Evolutionary conservation across 768 basidiomycete species (phyloP).

Genomic region (Tubosaeta brunneosetosa): DNA sequence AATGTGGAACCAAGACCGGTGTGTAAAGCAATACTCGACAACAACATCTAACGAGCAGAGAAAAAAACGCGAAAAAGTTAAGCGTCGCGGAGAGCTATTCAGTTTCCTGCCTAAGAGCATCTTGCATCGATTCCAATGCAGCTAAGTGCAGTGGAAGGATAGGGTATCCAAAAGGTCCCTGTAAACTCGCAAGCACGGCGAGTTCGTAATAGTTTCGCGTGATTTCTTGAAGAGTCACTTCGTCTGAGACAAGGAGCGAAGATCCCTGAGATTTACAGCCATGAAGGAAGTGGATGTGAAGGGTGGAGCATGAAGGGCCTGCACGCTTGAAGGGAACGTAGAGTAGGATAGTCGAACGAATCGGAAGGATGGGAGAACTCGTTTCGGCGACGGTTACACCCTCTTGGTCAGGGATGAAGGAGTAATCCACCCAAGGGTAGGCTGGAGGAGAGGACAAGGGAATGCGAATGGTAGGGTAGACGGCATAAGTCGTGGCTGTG

Average conservation of each 20-base stretch:
- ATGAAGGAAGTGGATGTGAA: conserved; percentile 60
- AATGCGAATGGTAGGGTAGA: conserved; percentile 41
- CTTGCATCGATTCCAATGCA: conserved; percentile 60
- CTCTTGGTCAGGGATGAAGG: conserved; percentile 33
- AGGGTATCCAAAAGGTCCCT: conserved; percentile 44
- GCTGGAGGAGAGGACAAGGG: conserved; percentile 39
- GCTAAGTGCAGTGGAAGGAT: conserved; percentile 70
- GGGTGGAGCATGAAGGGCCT: conserved; percentile 41
- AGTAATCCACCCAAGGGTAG: conserved; percentile 21
- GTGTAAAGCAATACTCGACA: conserved; percentile 9
- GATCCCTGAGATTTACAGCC: conserved; percentile 41
- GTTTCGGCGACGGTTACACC: conserved; percentile 23
- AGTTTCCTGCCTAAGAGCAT: conserved; percentile 31
- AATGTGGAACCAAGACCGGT: conserved; percentile 13
- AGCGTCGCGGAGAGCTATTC: conserved; percentile 12
- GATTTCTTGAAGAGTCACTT: conserved; percentile 47
- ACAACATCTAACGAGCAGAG: conserved; percentile 13
- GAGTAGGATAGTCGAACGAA: conserved; percentile 55
- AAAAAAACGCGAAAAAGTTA: not conserved
- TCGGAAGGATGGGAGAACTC: conserved; percentile 45
- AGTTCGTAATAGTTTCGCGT: conserved; percentile 68
- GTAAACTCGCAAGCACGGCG: conserved; percentile 48
- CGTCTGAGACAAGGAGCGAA: conserved; percentile 30
- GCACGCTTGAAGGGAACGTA: conserved; percentile 42
- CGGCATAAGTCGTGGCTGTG: conserved; percentile 44